These are phyloP conservation scores for Citrus australasica DNA, from an alignment of 345 rosid species.

Conservation along the genomic window DNA sequence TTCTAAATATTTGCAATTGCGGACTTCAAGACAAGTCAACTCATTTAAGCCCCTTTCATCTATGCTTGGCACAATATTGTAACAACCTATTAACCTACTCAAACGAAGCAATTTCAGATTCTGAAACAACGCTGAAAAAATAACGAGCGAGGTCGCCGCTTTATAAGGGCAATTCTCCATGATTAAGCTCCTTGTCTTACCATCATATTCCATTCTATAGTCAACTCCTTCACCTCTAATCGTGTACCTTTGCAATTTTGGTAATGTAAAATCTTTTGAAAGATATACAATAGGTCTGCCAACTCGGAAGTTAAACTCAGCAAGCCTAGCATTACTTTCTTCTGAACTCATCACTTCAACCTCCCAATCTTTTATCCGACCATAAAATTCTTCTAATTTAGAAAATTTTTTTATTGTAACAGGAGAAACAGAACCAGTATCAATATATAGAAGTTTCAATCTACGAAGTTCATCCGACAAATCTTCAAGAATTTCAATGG, in stretches of 20 bases:
- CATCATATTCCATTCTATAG: rapidly evolving
- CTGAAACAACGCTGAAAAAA: not conserved
- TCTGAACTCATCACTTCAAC: not conserved
- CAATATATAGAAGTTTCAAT: not conserved
- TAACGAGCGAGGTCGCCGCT: not conserved
- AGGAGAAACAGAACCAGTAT: not conserved
- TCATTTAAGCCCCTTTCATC: not conserved
- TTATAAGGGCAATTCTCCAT: rapidly evolving
- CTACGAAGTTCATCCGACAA: not conserved
- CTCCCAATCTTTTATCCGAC: not conserved
- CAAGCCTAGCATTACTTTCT: not conserved
- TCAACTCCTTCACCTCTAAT: not conserved
- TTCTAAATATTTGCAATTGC: not conserved
- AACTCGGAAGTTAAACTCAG: not conserved
- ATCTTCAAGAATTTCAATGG: not conserved
- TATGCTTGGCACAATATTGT: not conserved
- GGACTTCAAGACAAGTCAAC: not conserved
- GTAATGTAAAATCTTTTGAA: not conserved
- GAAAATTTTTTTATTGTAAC: not conserved
- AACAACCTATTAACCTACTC: rapidly evolving
- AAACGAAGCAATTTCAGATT: not conserved
- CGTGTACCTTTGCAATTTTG: not conserved
- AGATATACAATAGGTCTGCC: not conserved
- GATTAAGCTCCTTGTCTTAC: no score
- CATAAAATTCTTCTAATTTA: not conserved